A percentile compares a stretch with the other conserved stretches of the same genome.
Conservation (phyloP, 1,139 yeast genomes). For the Nakaseomyces delphensis region DNA sequence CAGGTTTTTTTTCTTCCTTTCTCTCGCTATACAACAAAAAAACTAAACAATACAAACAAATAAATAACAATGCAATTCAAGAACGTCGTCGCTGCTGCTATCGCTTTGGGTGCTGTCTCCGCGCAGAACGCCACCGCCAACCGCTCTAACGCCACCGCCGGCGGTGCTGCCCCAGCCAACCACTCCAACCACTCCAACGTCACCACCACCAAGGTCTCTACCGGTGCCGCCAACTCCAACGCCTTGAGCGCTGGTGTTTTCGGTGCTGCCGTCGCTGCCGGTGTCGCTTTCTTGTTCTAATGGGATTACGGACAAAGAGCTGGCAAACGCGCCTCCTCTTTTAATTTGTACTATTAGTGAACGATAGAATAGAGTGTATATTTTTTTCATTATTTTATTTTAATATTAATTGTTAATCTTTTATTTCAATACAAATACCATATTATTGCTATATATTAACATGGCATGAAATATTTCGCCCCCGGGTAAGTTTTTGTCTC, state of each 20-base stretch:
- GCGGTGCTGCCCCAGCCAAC: no score
- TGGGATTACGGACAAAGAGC: conserved; percentile 15
- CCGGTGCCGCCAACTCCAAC: conserved; percentile 49
- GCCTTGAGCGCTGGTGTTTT: conserved; percentile 52
- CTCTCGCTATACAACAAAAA: neutral
- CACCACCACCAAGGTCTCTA: conserved; percentile 33
- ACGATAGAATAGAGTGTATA: neutral
- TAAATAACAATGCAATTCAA: conserved; percentile 50
- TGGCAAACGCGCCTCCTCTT: conserved; percentile 4
- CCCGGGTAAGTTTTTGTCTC: no score
- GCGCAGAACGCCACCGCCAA: conserved; percentile 31
- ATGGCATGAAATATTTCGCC: no score
- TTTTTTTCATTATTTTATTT: neutral
- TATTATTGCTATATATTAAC: no score
- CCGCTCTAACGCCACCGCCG: conserved; percentile 35
- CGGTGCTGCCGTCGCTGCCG: conserved; percentile 71
- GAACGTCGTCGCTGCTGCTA: conserved; percentile 37
- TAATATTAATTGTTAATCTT: neutral
- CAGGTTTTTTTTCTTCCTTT: no score
- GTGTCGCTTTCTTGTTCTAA: conserved; percentile 61
- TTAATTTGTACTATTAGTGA: conserved; percentile 6
- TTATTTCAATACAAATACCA: neutral
- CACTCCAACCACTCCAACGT: conserved; percentile 21
- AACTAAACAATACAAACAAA: neutral
- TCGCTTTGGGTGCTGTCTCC: conserved; percentile 31